Evolutionary conservation across 148 eudicot genomes (phyloP).

Genomic region (Rhododendron williamsianum): DNA sequence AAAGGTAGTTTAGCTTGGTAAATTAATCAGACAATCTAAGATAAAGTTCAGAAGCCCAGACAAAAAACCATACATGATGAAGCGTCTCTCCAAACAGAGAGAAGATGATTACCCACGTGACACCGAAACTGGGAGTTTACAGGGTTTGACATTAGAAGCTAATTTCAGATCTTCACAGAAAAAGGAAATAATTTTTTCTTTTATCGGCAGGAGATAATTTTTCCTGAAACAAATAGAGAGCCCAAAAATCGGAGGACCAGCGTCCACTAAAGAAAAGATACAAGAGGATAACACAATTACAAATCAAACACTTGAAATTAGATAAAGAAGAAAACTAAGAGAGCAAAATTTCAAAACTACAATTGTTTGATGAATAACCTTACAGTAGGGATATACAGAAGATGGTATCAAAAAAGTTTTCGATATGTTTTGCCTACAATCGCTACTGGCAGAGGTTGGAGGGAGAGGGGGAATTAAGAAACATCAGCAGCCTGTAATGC

Average conservation of each 20-base stretch:
- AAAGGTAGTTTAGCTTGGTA: not conserved
- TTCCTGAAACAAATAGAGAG: not conserved
- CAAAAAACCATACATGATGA: not conserved
- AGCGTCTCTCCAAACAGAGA: slow-evolving; percentile 1
- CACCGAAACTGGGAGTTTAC: not conserved
- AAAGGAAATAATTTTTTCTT: not conserved
- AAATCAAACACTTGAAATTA: not conserved
- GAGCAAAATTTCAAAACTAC: not conserved
- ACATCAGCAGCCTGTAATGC: not conserved
- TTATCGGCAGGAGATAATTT: not conserved
- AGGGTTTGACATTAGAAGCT: not conserved
- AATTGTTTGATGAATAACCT: too few relatives aligned
- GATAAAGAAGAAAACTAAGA: not conserved
- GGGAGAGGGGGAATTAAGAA: not conserved
- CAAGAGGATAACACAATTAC: not conserved
- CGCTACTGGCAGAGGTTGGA: not conserved
- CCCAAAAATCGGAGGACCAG: not conserved
- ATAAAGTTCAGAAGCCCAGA: not conserved
- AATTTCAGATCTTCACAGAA: not conserved
- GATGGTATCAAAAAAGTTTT: not conserved
- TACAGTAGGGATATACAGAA: not conserved
- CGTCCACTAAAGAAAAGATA: not conserved
- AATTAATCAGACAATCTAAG: not conserved
- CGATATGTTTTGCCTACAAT: not conserved
- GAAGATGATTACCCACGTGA: not conserved